phyloP scores from a whole-genome alignment of 331 rosid genomes.

The Pyracantha coccinea region DNA sequence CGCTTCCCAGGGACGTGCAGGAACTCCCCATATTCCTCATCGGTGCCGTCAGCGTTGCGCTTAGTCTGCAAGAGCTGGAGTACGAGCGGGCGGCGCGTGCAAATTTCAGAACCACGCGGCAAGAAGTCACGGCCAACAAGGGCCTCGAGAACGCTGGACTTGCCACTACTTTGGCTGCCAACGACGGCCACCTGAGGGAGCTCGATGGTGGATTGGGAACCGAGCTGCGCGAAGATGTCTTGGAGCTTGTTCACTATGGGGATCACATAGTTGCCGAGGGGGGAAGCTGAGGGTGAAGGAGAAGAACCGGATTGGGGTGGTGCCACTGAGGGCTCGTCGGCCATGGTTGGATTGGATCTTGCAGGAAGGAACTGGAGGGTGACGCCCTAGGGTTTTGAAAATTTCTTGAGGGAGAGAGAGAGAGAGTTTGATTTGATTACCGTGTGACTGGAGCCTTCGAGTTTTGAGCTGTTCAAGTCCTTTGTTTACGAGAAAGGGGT shows the following conservation, averaged over 20 bases:
- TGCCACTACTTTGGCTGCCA: conserved; percentile 99
- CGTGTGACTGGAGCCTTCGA: not conserved
- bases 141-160: conserved; percentile 97
- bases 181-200: conserved; percentile 98
- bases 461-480: not conserved
- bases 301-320: conserved; percentile 20
- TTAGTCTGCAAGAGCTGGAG: conserved; percentile 86
- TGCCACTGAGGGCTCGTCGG: conserved; percentile 43
- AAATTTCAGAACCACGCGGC: conserved; percentile 86
- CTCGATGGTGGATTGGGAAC: conserved; percentile 78
- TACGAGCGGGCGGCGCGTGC: conserved; percentile 91
- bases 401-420: not conserved
- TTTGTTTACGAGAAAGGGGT: not conserved
- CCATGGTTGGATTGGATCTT: conserved; percentile 51
- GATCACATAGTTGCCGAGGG: conserved; percentile 76
- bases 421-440: not conserved
- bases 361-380: not conserved
- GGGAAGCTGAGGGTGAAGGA: conserved; percentile 34
- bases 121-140: conserved; percentile 96
- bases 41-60: conserved; percentile 41
- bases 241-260: conserved; percentile 88
- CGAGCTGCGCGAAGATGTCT: conserved; percentile 86
- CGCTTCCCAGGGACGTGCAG: conserved; percentile 79
- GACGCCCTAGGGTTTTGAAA: conserved; percentile 34
- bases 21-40: conserved; percentile 88